Percentiles rank a stretch among this genome's conserved stretches.
These are phyloP conservation scores for Dryas integrifolia DNA, from an alignment of 331 rosid species.

Conservation along the genomic window DNA sequence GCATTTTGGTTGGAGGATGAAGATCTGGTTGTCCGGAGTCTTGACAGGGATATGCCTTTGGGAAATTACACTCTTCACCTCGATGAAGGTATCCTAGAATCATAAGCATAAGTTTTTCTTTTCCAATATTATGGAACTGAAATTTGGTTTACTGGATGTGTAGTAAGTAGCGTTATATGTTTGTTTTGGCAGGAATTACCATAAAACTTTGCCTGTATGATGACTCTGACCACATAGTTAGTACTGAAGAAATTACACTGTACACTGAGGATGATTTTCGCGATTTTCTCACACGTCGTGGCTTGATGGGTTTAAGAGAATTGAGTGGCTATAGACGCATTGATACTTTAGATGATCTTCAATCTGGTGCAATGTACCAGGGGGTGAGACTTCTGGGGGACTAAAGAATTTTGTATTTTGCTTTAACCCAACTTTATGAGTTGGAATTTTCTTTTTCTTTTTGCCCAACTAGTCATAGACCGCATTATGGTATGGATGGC, in stretches of 20 bases:
- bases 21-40: slow-evolving; percentile 34
- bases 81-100: slow-evolving; percentile 27
- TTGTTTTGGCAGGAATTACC: slow-evolving; percentile 27
- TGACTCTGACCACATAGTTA: slow-evolving; percentile 25
- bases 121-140: not conserved
- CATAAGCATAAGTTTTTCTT: not conserved
- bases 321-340: slow-evolving; percentile 26
- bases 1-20: slow-evolving; percentile 40
- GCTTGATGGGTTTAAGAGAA: slow-evolving; percentile 27
- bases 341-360: slow-evolving; percentile 33
- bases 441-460: not conserved
- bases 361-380: slow-evolving; percentile 33
- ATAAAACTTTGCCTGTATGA: slow-evolving; percentile 32
- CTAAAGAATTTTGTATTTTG: slow-evolving; percentile 14
- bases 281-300: slow-evolving; percentile 27
- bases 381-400: slow-evolving; percentile 34
- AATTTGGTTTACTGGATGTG: not conserved
- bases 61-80: slow-evolving; percentile 35
- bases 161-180: not conserved
- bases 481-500: not conserved
- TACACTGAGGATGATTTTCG: slow-evolving; percentile 38
- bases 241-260: slow-evolving; percentile 28
- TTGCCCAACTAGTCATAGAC: not conserved
- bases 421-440: not conserved
- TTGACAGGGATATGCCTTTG: slow-evolving; percentile 37